phyloP scores from a whole-genome alignment of 2,329 filamentous ascomycete genomes.

The Trichoderma atrobrunneum region DNA sequence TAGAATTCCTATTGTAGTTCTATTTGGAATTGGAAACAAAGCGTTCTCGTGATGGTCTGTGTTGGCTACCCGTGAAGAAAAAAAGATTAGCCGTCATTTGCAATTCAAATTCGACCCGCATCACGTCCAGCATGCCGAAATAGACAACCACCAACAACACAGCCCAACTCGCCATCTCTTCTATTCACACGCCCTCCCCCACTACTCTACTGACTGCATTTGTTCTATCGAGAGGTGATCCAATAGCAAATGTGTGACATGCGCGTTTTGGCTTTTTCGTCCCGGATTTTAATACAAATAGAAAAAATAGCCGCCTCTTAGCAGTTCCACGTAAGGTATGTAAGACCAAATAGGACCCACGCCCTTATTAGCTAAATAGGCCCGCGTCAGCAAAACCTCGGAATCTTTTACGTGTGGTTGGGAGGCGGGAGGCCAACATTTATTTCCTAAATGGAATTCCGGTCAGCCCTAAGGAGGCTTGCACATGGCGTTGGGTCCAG shows the following conservation, averaged over 20 bases:
- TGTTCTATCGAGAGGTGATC: not conserved
- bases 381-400: not conserved
- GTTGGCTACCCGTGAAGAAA: not conserved
- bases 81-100: not conserved
- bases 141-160: not conserved
- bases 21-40: not conserved
- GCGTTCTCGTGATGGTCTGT: not conserved
- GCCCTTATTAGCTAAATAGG: not conserved
- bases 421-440: not conserved
- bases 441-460: not conserved
- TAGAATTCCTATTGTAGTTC: not conserved
- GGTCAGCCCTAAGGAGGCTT: constrained; percentile 1
- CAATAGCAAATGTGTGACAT: not conserved
- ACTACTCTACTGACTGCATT: not conserved
- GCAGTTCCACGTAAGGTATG: not conserved
- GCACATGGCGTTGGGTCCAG: not conserved
- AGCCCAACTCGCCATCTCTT: not conserved
- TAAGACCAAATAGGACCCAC: not conserved
- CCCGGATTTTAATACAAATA: not conserved
- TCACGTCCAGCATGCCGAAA: not conserved
- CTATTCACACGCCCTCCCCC: not conserved
- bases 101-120: not conserved
- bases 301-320: not conserved
- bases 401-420: not conserved
- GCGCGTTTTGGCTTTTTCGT: not conserved